These are phyloP conservation scores for Pinguiococcus pyrenoidosus DNA, from an alignment of 108 stramenopile species.

Conservation along the genomic window DNA sequence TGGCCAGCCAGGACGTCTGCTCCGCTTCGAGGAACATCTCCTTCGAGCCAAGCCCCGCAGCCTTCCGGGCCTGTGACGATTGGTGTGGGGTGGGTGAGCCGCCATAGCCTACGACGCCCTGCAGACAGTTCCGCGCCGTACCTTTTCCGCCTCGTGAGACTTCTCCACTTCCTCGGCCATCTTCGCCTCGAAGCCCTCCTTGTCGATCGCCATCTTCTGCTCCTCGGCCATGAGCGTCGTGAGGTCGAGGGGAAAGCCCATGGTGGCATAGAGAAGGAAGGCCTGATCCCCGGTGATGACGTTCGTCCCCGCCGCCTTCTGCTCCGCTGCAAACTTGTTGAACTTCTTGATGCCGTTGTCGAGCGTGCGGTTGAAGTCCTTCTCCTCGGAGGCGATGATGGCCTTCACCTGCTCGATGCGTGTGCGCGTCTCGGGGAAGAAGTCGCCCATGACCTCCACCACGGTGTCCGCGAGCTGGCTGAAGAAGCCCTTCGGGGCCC, in stretches of 20 bases:
- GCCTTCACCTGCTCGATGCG: slow-evolving; percentile 58
- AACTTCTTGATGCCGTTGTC: slow-evolving; percentile 85
- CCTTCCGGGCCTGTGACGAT: slow-evolving; percentile 35
- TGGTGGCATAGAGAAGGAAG: slow-evolving; percentile 81
- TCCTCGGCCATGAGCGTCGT: slow-evolving; percentile 98
- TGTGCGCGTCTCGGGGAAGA: slow-evolving; percentile 72
- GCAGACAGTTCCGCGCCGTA: too few relatives aligned
- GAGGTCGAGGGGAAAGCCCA: slow-evolving; percentile 97
- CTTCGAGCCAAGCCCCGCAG: slow-evolving; percentile 64
- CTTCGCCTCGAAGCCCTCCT: slow-evolving; percentile 66
- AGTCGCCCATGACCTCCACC: slow-evolving; percentile 68
- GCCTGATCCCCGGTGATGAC: slow-evolving; percentile 81
- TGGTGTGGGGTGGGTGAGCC: too few relatives aligned
- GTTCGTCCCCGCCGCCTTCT: slow-evolving; percentile 23
- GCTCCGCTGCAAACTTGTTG: slow-evolving; percentile 61
- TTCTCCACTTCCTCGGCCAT: slow-evolving; percentile 73
- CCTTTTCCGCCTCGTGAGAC: slow-evolving; percentile 16
- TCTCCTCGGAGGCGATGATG: slow-evolving; percentile 84
- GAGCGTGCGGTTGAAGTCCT: slow-evolving; percentile 81
- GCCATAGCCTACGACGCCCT: too few relatives aligned
- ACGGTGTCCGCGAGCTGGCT: slow-evolving; percentile 57
- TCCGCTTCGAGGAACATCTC: slow-evolving; percentile 91
- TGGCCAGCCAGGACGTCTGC: slow-evolving; percentile 71
- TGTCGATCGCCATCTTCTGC: slow-evolving; percentile 74
- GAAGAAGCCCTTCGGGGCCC: slow-evolving; percentile 88